Evolutionary conservation across 225 moss, liverwort and hornwort species (phyloP), one percentile per base, ranked within the genome.

Genomic region (Polytrichum formosum): DNA sequence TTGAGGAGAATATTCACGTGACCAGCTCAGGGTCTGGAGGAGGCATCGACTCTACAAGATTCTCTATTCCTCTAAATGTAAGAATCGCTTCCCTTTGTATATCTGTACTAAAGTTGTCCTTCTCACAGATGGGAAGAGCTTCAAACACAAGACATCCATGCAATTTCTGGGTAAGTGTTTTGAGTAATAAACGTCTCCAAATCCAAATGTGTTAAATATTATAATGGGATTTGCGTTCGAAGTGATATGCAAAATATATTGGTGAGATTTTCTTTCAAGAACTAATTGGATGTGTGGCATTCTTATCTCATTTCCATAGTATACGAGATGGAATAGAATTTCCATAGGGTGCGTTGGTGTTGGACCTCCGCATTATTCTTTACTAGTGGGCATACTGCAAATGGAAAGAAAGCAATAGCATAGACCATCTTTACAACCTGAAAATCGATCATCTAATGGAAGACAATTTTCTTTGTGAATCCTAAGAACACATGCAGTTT

Each of bases 61-160:
- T 35, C 35, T 26, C 67, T 67, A 31, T 37, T 66, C 55, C 56
- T 59, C 54, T 6, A 31, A 33, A 28, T 70, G 69, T 70, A 31
- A 70, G 69, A 28, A 8, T n/a, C 56, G 18, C 5, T 19, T 35
- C 6, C 21, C 31, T 70, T 20, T 59, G 28, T 18, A 54, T 55
- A 54, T 26, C 6, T 6, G 13, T 46, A 31, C n/a, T 68, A 16
- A 46, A 27, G 26, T 4, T 55, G 23, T 5, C 6, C 35, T 6
- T 21, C 3, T n/a, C 59, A 25, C 7, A 13, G 27, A 46, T 46
- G 3, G 46, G 46, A 46, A 46, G 46, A 46, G 46, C 46, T 46
- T 46, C 46, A 46, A 46, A 10, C 46, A 46, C 10, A 46, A 46
- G 46, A 13, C 4, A 16, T 46, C 46, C 46, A 46, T 46, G 46